These are phyloP conservation scores for Coriolopsis trogii DNA, from an alignment of 1,284 basidiomycete species.

Conservation along the genomic window DNA sequence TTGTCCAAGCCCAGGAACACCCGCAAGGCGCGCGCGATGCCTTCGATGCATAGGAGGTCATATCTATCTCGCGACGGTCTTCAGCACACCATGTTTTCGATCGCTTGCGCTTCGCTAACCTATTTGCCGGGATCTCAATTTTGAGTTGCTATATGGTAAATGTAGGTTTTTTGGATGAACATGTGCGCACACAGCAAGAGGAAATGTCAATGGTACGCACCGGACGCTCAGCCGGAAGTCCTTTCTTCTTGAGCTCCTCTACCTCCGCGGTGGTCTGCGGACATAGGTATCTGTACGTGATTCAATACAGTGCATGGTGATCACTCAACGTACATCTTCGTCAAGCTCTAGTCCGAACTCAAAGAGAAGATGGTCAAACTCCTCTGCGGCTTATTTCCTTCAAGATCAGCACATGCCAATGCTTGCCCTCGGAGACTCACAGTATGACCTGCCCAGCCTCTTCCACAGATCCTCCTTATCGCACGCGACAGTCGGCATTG, in stretches of 20 bases:
- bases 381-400: slow-evolving; percentile 71
- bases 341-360: slow-evolving; percentile 98
- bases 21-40: slow-evolving; percentile 86
- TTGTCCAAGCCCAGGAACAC: slow-evolving; percentile 81
- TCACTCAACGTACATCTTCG: slow-evolving; percentile 79
- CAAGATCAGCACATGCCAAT: slow-evolving; percentile 4
- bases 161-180: neutral
- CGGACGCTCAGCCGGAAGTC: slow-evolving; percentile 80
- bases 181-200: neutral
- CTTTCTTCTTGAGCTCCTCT: slow-evolving; percentile 79
- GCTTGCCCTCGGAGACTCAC: slow-evolving; percentile 46
- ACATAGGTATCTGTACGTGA: neutral
- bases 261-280: slow-evolving; percentile 88
- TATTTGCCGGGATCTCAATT: slow-evolving; percentile 97
- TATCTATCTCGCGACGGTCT: slow-evolving; percentile 60
- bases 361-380: slow-evolving; percentile 96
- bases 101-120: slow-evolving; percentile 46
- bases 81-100: neutral
- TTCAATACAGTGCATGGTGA: neutral
- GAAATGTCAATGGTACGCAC: slow-evolving; percentile 46
- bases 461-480: slow-evolving; percentile 96
- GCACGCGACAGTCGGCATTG: slow-evolving; percentile 93
- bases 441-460: slow-evolving; percentile 83
- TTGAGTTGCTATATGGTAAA: slow-evolving; percentile 82
- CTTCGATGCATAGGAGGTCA: slow-evolving; percentile 97